Percentiles rank a stretch among this genome's conserved stretches.
These are phyloP conservation scores for Funneliformis geosporum DNA, from an alignment of 192 early-diverging fungal species.

Conservation along the genomic window DNA sequence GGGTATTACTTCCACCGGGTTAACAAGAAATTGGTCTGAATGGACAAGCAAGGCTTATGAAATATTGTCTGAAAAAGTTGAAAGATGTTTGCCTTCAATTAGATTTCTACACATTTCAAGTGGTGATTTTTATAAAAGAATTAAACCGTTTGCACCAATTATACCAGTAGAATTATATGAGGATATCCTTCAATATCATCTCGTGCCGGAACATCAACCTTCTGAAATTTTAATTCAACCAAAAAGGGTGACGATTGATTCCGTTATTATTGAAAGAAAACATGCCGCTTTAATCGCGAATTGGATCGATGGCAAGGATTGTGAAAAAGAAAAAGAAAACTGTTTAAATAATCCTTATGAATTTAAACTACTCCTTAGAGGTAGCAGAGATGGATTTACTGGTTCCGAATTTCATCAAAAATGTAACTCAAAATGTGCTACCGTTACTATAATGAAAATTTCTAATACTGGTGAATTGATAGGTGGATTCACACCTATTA, in stretches of 20 bases:
- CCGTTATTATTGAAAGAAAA: constrained; percentile 7
- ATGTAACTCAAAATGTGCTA: not conserved
- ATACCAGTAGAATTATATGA: constrained; percentile 16
- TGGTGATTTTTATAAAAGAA: constrained; percentile 25
- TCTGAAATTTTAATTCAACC: not conserved
- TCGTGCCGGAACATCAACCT: not conserved
- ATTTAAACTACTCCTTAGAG: constrained; percentile 27
- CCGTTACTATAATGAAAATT: constrained; percentile 21
- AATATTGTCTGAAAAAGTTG: not conserved
- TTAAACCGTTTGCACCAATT: constrained; percentile 5
- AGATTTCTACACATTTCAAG: constrained; percentile 16
- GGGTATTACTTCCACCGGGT: not conserved
- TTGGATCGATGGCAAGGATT: constrained; percentile 25
- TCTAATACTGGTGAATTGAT: constrained; percentile 3
- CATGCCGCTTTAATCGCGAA: constrained; percentile 18
- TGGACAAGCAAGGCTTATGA: constrained; percentile 15
- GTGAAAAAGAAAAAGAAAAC: not conserved
- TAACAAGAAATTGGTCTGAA: not conserved
- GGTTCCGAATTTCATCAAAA: constrained; percentile 4
- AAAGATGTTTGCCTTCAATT: constrained; percentile 6
- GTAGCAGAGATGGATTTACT: constrained; percentile 20
- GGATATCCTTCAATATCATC: constrained; percentile 19
- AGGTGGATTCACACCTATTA: constrained; percentile 13
- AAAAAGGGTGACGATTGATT: not conserved
- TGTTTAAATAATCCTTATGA: constrained; percentile 20